These are phyloP conservation scores for Podochytrium sp. DNA, from an alignment of 192 early-diverging fungal species.

Conservation along the genomic window DNA sequence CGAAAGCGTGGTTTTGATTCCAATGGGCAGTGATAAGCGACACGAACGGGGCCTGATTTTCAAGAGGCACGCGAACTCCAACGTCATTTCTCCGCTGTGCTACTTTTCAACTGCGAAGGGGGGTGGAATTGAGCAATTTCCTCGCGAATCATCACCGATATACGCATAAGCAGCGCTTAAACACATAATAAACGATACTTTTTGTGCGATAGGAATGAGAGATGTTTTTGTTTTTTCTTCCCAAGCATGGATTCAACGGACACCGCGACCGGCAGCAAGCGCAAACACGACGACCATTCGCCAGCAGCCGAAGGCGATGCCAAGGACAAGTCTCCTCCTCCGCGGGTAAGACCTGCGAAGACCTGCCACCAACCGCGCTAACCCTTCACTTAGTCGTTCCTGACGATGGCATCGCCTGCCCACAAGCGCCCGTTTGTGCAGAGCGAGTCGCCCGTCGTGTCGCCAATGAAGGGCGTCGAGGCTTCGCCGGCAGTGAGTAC, in stretches of 20 bases:
- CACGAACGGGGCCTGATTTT: background rate
- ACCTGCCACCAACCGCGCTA: background rate
- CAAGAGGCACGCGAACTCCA: too few species aligned
- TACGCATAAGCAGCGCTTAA: too few species aligned
- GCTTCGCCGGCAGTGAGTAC: background rate
- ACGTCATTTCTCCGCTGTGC: too few species aligned
- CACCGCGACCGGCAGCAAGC: background rate
- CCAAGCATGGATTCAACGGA: too few species aligned
- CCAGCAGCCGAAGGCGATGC: background rate
- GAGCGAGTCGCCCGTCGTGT: background rate
- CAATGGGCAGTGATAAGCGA: background rate
- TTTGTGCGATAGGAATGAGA: too few species aligned
- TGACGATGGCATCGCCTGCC: background rate
- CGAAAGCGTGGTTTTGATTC: background rate
- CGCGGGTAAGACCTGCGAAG: background rate
- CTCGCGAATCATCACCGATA: too few species aligned
- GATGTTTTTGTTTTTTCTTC: too few species aligned
- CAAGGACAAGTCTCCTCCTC: background rate
- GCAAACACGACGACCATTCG: background rate
- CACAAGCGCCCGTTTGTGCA: background rate
- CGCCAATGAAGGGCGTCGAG: constrained; percentile 27
- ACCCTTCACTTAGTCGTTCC: background rate
- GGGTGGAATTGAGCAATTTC: too few species aligned
- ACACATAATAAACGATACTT: too few species aligned
- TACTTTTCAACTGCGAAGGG: too few species aligned